phyloP scores from a whole-genome alignment of 495 filamentous ascomycete species.

The Mycothermus thermophilus region DNA sequence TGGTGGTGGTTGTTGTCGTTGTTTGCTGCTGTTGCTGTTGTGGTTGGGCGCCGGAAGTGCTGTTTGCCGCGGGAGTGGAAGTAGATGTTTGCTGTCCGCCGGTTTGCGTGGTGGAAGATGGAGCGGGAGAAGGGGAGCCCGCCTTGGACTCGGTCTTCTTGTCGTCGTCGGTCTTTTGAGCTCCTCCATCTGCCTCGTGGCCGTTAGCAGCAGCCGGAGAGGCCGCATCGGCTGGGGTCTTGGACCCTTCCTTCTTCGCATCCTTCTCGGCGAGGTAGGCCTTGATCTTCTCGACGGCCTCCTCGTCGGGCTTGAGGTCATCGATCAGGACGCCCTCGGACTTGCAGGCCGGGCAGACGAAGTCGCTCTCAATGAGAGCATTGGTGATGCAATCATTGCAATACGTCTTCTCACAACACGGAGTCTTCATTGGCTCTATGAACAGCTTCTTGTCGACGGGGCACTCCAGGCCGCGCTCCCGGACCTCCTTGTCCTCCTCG shows the following conservation, averaged over 20 bases:
- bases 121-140: slow-evolving; percentile 18
- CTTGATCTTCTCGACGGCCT: slow-evolving; percentile 61
- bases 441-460: slow-evolving; percentile 93
- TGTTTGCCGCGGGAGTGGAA: background rate
- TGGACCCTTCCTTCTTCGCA: slow-evolving; percentile 26
- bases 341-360: slow-evolving; percentile 83
- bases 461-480: slow-evolving; percentile 80
- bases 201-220: slow-evolving; percentile 15
- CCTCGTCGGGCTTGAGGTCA: slow-evolving; percentile 71
- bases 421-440: slow-evolving; percentile 93
- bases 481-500: slow-evolving; percentile 59
- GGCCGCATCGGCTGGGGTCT: slow-evolving; percentile 18
- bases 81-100: slow-evolving; percentile 2
- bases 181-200: too few species aligned
- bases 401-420: slow-evolving; percentile 93
- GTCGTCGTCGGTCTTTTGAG: slow-evolving; percentile 1
- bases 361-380: slow-evolving; percentile 93
- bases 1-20: slow-evolving; percentile 15
- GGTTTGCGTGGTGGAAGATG: slow-evolving; percentile 6
- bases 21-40: slow-evolving; percentile 5
- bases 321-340: slow-evolving; percentile 85
- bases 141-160: slow-evolving; percentile 21
- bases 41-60: background rate
- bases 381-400: slow-evolving; percentile 98
- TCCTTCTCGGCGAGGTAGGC: slow-evolving; percentile 62